A percentile compares a stretch with the other conserved stretches of the same genome.
Conservation (phyloP, 768 basidiomycete genomes). For the Pisolithus tinctorius region DNA sequence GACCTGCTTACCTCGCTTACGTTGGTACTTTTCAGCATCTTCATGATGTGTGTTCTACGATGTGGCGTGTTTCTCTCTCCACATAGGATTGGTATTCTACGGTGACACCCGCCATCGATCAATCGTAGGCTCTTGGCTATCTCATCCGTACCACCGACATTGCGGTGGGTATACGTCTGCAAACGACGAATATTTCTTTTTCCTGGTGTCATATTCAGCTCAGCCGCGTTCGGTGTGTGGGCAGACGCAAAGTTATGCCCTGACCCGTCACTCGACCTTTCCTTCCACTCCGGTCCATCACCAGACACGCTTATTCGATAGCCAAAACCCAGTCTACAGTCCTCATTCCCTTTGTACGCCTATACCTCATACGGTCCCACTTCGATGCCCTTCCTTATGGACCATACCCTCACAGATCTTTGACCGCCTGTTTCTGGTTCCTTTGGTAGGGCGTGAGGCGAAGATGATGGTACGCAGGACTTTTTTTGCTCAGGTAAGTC, state of each 20-base stretch:
- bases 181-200: slow-evolving; percentile 12
- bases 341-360: slow-evolving; percentile 45
- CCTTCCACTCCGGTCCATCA: neutral
- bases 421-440: slow-evolving; percentile 40
- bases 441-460: slow-evolving; percentile 52
- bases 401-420: slow-evolving; percentile 64
- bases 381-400: slow-evolving; percentile 70
- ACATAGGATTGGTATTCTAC: too few relatives aligned
- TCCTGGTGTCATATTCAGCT: slow-evolving; percentile 12
- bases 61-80: too few relatives aligned
- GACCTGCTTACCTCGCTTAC: too few relatives aligned
- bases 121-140: slow-evolving; percentile 7
- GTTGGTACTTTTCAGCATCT: too few relatives aligned
- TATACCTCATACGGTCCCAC: slow-evolving; percentile 79
- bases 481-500: slow-evolving; percentile 75
- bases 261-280: slow-evolving; percentile 12
- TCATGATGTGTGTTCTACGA: too few relatives aligned
- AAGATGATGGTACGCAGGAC: slow-evolving; percentile 68
- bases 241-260: slow-evolving; percentile 20
- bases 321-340: slow-evolving; percentile 10
- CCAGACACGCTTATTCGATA: neutral
- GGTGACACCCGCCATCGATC: too few relatives aligned
- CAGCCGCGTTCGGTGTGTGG: slow-evolving; percentile 13
- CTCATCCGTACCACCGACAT: neutral
- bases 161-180: neutral